Base-by-base conservation (phyloP, 352 stramenopile genomes). In the Thraustotheca clavata region DNA sequence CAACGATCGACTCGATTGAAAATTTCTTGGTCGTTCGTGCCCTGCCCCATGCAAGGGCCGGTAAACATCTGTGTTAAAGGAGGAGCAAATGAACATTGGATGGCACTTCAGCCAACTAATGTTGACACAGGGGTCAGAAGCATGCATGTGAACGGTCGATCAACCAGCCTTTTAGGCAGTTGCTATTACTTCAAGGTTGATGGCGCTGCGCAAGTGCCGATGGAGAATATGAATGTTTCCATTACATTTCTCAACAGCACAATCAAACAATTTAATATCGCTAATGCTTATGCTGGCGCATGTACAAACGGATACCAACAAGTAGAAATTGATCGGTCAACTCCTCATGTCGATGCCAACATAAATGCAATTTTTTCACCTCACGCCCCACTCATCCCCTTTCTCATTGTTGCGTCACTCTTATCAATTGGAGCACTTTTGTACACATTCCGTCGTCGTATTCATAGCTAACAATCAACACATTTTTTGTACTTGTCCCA, bases 61-160 rank as follows among this genome's bases (percentile, higher is more conserved):
- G 60, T 54, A 6, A 7, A 27, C 6, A 54, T 65, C 18, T 65
- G 57, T 46, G 34, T 54, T 9, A 87, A 88, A 59, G 70, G 49
- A 4, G 79, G 77, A 14, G 84, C 75, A 43, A 87, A 79, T 52
- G 49, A 67, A 35, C 86, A 79, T 43, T 90, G 79, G 78, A 63
- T 75, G 26, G 78, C 80, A 0, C 65, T 90, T 50, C 80, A 90
- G 54, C 80, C 80, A 12, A 67, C 79, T 16, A 87, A 88, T 63
- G 69, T 78, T 29, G 68, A 71, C 36, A 66, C 73, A 1, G 80
- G 80, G 26, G 69, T 90, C 47, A 26, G 75, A 67, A 80, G 67
- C 63, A 33, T 88, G 38, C 67, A 66, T 20, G 76, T 90, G 48
- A 79, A 88, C 35, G 76, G 75, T 27, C 65, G 86, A 38, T 46